phyloP scores from a whole-genome alignment of 768 basidiomycete species.

The Phlebiopsis gigantea region DNA sequence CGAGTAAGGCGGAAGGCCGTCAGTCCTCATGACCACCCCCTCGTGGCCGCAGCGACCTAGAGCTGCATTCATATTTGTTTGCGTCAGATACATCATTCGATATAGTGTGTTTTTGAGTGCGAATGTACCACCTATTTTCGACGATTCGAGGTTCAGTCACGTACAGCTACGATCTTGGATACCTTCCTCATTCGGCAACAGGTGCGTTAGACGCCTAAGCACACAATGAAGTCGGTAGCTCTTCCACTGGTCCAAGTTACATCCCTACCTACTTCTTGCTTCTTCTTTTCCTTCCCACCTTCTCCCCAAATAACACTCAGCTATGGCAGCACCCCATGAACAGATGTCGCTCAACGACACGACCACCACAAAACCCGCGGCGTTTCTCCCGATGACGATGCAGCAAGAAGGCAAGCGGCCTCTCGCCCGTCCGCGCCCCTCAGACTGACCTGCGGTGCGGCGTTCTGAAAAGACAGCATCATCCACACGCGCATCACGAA shows the following conservation, averaged over 20 bases:
- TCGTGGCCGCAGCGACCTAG: no score
- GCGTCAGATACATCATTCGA: no score
- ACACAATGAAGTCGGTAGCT: neutral
- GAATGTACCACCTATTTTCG: no score
- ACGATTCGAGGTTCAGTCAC: no score
- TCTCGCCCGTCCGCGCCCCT: neutral
- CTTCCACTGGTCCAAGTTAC: neutral
- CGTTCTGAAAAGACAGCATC: conserved; percentile 56
- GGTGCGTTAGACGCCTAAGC: neutral
- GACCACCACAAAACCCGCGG: neutral
- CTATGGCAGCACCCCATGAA: neutral
- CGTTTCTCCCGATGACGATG: conserved; percentile 17
- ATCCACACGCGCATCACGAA: conserved; percentile 78
- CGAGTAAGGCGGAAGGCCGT: no score
- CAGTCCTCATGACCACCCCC: no score
- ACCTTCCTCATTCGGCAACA: neutral
- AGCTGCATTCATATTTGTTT: no score
- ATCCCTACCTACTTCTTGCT: neutral
- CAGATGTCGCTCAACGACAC: neutral
- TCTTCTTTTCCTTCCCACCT: neutral
- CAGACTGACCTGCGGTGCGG: neutral
- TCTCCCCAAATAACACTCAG: neutral
- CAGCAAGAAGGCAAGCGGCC: conserved; percentile 25
- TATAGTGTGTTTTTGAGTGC: no score
- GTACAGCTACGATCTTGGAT: neutral